These are phyloP conservation scores for Daldinia vernicosa DNA, from an alignment of 495 filamentous ascomycete genomes.

Conservation along the genomic window DNA sequence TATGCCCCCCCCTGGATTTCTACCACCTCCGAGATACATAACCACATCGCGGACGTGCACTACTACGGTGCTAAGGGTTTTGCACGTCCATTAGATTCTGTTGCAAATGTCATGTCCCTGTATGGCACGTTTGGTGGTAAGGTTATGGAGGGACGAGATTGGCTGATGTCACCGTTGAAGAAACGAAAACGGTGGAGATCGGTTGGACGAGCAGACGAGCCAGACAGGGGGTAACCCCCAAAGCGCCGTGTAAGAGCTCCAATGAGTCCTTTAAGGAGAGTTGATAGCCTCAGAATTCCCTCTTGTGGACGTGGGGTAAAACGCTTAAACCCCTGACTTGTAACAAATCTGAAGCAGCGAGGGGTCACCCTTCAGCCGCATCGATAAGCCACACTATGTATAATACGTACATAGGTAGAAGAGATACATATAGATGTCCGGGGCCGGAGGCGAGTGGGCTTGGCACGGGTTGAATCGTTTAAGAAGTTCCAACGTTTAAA, in stretches of 20 bases:
- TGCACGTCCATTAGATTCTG: conserved; percentile 23
- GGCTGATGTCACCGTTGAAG: not conserved
- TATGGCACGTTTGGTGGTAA: conserved; percentile 53
- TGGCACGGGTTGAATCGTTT: conserved; percentile 1
- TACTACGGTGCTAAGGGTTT: conserved; percentile 14
- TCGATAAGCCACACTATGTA: conserved; percentile 28
- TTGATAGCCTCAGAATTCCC: conserved; percentile 34
- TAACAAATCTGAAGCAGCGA: conserved; percentile 58
- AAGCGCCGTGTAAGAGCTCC: not conserved
- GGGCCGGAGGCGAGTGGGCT: not conserved
- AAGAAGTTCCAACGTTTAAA: not conserved
- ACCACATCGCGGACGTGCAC: conserved; percentile 3
- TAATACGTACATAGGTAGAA: not conserved
- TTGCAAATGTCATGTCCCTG: conserved; percentile 27
- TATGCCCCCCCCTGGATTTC: not conserved
- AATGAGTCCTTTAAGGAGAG: conserved; percentile 14
- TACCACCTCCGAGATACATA: conserved; percentile 14
- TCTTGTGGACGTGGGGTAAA: conserved; percentile 43
- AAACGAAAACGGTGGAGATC: conserved; percentile 20
- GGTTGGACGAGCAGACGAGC: conserved; percentile 7
- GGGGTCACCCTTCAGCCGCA: conserved; percentile 36
- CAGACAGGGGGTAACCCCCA: conserved; percentile 17
- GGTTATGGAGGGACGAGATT: conserved; percentile 40
- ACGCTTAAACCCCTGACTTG: conserved; percentile 56
- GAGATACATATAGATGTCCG: not conserved